These are phyloP conservation scores for Sanghuangporus weigelae DNA, from an alignment of 1,284 basidiomycete species.

Conservation along the genomic window DNA sequence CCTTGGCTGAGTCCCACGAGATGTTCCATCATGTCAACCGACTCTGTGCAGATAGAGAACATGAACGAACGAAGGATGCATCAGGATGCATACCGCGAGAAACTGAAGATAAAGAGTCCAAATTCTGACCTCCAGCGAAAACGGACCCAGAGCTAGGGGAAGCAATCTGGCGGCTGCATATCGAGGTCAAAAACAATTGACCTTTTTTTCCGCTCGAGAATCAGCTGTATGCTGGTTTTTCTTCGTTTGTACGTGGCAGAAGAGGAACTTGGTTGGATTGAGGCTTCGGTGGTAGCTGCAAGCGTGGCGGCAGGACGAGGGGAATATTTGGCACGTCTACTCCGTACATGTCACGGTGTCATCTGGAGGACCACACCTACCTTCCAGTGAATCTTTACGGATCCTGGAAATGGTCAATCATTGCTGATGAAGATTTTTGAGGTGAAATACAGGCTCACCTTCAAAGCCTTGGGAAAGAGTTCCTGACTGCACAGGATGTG, in stretches of 20 bases:
- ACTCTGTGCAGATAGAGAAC: no score
- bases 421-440: constrained; percentile 23
- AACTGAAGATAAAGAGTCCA: no score
- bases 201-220: background rate
- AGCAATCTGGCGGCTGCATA: background rate
- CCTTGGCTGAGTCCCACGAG: no score
- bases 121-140: background rate
- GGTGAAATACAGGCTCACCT: constrained; percentile 17
- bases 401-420: constrained; percentile 8
- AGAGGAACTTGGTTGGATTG: background rate
- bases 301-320: background rate
- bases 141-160: background rate
- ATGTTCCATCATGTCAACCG: no score
- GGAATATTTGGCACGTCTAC: background rate
- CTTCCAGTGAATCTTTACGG: background rate
- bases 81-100: no score
- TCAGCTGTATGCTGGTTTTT: background rate
- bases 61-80: no score
- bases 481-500: background rate
- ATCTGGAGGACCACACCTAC: background rate
- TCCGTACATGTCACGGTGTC: background rate
- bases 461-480: constrained; percentile 11
- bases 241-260: background rate
- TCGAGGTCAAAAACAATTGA: background rate
- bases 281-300: background rate